Base-by-base conservation (phyloP, 345 rosid species). In the Syzygium aromaticum region DNA sequence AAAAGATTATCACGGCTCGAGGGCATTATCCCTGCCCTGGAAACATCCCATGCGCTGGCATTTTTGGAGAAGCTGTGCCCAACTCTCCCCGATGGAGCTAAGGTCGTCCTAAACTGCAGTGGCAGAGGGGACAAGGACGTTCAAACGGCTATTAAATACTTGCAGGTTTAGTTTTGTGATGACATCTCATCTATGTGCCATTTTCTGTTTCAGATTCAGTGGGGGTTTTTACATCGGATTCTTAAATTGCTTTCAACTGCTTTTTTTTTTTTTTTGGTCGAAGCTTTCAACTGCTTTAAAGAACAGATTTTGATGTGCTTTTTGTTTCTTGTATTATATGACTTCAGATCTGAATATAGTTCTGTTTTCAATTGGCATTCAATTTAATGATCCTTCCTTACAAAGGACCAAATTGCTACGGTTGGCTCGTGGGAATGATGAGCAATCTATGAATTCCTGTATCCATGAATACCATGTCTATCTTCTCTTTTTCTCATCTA, bases 111-210 rank as follows among this genome's bases (percentile, higher is more conserved):
- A 43, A 95, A 95, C 93, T 97, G 97, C 94, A 95, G 97, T 15
- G 98, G 99, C 85, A 92, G 99, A 91, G 99, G 99, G 21, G 98
- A 97, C 87, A 97, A 97, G 89, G 98, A 97, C 88, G 99, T 97
- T 85, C 97, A 96, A 8, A 97, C 98, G 14, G 99, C 92, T 51
- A 94, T 93, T 57, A 96, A 96, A 83, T 85, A 93, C 87, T 91
- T 97, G 91, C 87, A 95, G 87, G 88, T 95, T 84, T 96, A 85
- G 91, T 63, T 22, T 73, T 38, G 80, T 3, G 49, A 38, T 38
- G 49, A 38, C 80, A 33, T 19, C 27, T 38, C 27, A 9, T 33
- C 27, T 73, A 10, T 73, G 80, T 38, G 80, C 80, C 49, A 73
- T 33, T 27, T 33, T 33, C 80, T 73, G 80, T 73, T 33, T 73